A percentile compares a stretch with the other conserved stretches of the same genome.
phyloP scores from a whole-genome alignment of 441 rosid species.

The Metrosideros polymorpha region DNA sequence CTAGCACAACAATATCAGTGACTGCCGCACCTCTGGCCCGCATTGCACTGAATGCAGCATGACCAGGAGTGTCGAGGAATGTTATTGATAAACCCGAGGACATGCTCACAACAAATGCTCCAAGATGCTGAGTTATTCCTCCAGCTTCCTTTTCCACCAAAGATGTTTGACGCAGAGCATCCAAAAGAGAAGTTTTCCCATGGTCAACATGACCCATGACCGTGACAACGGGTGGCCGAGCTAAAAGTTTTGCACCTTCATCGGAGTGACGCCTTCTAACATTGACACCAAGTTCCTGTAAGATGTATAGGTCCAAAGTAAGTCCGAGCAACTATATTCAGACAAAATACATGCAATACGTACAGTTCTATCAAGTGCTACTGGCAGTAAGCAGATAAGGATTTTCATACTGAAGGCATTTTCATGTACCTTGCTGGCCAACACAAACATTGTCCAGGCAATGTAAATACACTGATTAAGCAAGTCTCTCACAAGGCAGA shows the following conservation, averaged over 20 bases:
- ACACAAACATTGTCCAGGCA: not conserved
- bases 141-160: constrained; percentile 95
- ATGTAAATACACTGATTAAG: not conserved
- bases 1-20: constrained; percentile 85
- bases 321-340: not conserved
- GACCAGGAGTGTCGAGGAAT: constrained; percentile 92
- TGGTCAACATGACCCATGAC: constrained; percentile 99
- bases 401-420: not conserved
- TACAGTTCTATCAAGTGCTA: not conserved
- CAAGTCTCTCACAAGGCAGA: not conserved
- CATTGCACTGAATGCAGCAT: constrained; percentile 96
- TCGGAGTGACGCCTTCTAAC: constrained; percentile 66
- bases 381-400: not conserved
- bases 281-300: constrained; percentile 72
- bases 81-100: constrained; percentile 64
- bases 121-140: constrained; percentile 96
- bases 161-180: constrained; percentile 79
- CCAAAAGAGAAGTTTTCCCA: constrained; percentile 88
- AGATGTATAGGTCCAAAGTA: constrained; percentile 2
- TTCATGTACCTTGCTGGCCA: not conserved
- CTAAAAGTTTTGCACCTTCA: constrained; percentile 55
- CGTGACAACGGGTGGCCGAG: constrained; percentile 75
- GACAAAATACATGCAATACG: not conserved
- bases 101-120: constrained; percentile 89
- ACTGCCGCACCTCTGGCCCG: constrained; percentile 97